These are phyloP conservation scores for Amborella trichopoda DNA, from an alignment of 164 flowering plant genomes.

Conservation along the genomic window DNA sequence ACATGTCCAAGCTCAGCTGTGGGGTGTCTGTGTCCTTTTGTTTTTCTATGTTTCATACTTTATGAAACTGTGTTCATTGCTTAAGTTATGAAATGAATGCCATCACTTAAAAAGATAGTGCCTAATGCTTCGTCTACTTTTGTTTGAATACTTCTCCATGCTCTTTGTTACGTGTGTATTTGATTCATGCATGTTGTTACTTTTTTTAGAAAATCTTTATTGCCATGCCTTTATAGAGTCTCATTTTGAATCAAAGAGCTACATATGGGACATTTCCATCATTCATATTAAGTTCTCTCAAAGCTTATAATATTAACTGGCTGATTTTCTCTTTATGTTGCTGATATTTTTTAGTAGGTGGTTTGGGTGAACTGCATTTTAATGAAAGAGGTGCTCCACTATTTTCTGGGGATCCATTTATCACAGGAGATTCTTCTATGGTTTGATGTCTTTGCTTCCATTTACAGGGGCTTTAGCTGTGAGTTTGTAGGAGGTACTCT, in stretches of 20 bases:
- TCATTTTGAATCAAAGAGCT: not conserved
- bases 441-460: conserved; percentile 82
- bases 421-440: conserved; percentile 71
- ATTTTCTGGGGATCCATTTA: conserved; percentile 60
- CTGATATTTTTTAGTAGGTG: conserved; percentile 5
- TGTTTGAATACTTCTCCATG: too few relatives aligned
- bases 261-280: not conserved
- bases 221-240: not conserved
- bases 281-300: too few relatives aligned
- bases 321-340: not conserved
- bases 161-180: not conserved
- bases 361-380: conserved; percentile 4
- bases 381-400: conserved; percentile 9
- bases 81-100: too few relatives aligned
- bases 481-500: too few relatives aligned
- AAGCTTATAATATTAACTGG: not conserved
- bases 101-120: too few relatives aligned
- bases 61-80: too few relatives aligned
- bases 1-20: too few relatives aligned
- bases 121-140: too few relatives aligned
- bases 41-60: too few relatives aligned
- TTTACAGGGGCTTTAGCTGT: conserved; percentile 58
- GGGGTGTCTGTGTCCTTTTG: too few relatives aligned
- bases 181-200: not conserved
- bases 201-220: not conserved